A percentile compares a stretch with the other conserved stretches of the same genome.
phyloP scores from a whole-genome alignment of 169 alveolate genomes.

The Eimeria praecox region DNA sequence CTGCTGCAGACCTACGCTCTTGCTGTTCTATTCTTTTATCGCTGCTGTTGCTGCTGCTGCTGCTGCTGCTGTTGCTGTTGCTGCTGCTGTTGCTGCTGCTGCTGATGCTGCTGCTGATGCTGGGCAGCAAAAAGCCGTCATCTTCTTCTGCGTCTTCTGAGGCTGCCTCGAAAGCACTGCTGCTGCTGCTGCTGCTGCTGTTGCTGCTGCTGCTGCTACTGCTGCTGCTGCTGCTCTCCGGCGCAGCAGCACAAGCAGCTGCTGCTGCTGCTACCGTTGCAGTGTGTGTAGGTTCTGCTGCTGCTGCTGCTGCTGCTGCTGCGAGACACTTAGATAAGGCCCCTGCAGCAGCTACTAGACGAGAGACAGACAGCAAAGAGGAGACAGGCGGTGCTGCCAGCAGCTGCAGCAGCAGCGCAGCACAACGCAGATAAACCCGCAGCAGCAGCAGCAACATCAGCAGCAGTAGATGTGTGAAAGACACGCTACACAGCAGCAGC shows the following conservation, averaged over 20 bases:
- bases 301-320: slow-evolving; percentile 29
- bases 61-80: slow-evolving; percentile 13
- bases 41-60: neutral
- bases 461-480: too few relatives aligned
- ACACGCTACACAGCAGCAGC: too few relatives aligned
- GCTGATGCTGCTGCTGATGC: slow-evolving; percentile 33
- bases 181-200: neutral
- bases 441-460: too few relatives aligned
- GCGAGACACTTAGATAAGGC: slow-evolving; percentile 22
- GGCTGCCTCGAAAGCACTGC: too few relatives aligned
- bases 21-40: neutral
- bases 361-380: neutral
- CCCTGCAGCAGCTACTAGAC: slow-evolving; percentile 33
- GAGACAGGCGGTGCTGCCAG: neutral
- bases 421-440: neutral
- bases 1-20: neutral
- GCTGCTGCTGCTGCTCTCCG: slow-evolving; percentile 28
- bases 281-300: neutral
- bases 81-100: slow-evolving; percentile 49
- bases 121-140: slow-evolving; percentile 28
- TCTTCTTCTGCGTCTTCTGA: neutral
- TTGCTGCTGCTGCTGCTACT: neutral
- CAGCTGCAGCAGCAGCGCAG: slow-evolving; percentile 40
- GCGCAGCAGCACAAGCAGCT: neutral
- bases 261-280: neutral